phyloP scores from a whole-genome alignment of 176 grass and related monocot genomes.

The Bolboschoenus planiculmis region DNA sequence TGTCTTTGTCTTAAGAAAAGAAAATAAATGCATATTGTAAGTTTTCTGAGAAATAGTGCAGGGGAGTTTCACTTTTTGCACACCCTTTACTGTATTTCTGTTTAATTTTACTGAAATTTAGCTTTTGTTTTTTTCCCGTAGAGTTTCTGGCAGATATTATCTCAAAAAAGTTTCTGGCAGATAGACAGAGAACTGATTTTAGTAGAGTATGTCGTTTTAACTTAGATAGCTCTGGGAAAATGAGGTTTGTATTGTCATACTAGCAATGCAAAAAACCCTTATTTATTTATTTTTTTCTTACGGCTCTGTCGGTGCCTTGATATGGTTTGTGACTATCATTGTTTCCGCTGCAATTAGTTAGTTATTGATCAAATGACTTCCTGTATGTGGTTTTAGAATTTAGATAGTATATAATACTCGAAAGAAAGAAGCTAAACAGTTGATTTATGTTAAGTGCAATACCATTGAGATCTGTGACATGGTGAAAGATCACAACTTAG shows the following conservation, averaged over 20 bases:
- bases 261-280: neutral
- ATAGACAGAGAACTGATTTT: neutral
- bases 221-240: neutral
- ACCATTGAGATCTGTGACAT: too few relatives aligned
- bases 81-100: neutral
- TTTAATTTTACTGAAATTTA: conserved; percentile 2
- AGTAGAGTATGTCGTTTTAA: neutral
- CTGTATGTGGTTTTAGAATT: too few relatives aligned
- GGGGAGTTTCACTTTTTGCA: neutral
- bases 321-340: neutral
- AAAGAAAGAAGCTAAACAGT: too few relatives aligned
- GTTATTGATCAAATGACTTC: too few relatives aligned
- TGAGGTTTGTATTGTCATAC: neutral
- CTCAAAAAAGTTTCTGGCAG: too few relatives aligned
- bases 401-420: too few relatives aligned
- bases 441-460: too few relatives aligned
- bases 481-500: too few relatives aligned
- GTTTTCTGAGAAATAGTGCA: neutral
- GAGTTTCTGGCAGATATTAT: neutral
- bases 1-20: neutral
- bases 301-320: neutral
- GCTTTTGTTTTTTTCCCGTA: neutral
- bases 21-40: neutral
- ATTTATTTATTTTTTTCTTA: neutral
- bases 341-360: too few relatives aligned